Evolutionary conservation across 1,139 yeast genomes (phyloP).

Genomic region (Yamadazyma mexicana): DNA sequence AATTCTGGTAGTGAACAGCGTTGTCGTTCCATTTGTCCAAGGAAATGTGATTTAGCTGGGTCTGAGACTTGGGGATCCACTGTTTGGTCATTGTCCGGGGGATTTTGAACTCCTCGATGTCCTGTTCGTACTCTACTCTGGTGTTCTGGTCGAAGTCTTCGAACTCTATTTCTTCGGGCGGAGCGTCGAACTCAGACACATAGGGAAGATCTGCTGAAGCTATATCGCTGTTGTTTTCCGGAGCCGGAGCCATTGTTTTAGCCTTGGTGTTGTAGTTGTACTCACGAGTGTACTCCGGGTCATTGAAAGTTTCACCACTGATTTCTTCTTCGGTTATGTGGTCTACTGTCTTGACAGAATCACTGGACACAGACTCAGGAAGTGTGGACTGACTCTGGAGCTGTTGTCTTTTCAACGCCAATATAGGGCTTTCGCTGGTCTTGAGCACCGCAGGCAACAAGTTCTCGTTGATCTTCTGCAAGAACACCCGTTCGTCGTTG

Average conservation of each 20-base stretch:
- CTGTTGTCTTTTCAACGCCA: conserved; percentile 27
- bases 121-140: conserved; percentile 16
- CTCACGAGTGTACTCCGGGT: conserved; percentile 7
- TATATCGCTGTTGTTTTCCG: conserved; percentile 3
- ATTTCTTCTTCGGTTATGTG: too few relatives aligned
- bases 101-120: conserved; percentile 34
- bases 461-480: conserved; percentile 32
- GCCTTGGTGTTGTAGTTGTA: conserved; percentile 5
- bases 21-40: conserved; percentile 35
- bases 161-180: conserved; percentile 13
- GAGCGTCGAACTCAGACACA: conserved; percentile 26
- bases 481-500: conserved; percentile 31
- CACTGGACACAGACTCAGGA: too few relatives aligned
- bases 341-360: too few relatives aligned
- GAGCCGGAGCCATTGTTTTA: too few relatives aligned
- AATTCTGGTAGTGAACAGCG: conserved; percentile 23
- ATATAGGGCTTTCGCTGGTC: conserved; percentile 34
- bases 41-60: conserved; percentile 25
- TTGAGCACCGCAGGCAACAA: conserved; percentile 39
- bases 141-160: conserved; percentile 27
- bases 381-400: conserved; percentile 4
- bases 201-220: conserved; percentile 21
- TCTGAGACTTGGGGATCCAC: conserved; percentile 13
- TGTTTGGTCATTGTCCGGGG: conserved; percentile 21
- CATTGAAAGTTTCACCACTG: too few relatives aligned